phyloP scores from a whole-genome alignment of 768 basidiomycete species.

The Tricholoma flavovirens region DNA sequence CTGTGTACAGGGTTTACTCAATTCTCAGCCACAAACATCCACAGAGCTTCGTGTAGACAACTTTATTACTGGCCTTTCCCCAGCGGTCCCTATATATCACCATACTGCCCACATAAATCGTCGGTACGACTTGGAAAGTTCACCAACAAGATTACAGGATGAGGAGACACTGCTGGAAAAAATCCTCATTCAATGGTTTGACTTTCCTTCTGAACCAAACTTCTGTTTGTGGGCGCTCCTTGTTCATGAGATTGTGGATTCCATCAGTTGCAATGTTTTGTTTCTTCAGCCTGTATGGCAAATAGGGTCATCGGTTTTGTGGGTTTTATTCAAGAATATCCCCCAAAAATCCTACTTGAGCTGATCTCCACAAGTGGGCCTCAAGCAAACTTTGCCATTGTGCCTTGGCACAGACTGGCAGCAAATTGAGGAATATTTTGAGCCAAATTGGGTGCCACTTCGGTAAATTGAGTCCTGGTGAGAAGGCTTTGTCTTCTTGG shows the following conservation, averaged over 20 bases:
- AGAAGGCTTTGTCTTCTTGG: background rate
- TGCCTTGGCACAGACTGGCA: background rate
- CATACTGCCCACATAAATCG: background rate
- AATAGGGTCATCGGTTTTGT: background rate
- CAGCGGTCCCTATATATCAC: background rate
- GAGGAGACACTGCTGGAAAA: background rate
- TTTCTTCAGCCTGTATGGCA: background rate
- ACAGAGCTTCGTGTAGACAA: background rate
- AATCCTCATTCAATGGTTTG: conserved; percentile 1
- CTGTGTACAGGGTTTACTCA: no score
- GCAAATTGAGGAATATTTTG: background rate
- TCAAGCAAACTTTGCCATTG: background rate
- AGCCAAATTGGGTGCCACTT: background rate
- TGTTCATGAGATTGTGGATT: background rate
- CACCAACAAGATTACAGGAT: background rate
- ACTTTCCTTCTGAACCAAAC: background rate
- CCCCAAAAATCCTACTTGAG: background rate
- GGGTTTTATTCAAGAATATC: background rate
- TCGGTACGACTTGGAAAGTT: background rate
- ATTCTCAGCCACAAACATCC: no score
- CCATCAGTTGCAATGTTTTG: background rate
- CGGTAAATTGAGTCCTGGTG: background rate
- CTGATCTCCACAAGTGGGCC: background rate
- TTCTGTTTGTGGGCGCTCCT: background rate
- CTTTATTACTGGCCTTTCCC: background rate